A percentile compares a stretch with the other conserved stretches of the same genome.
Evolutionary conservation across 208 protist species (phyloP).

Genomic region (Leishmania arabica): DNA sequence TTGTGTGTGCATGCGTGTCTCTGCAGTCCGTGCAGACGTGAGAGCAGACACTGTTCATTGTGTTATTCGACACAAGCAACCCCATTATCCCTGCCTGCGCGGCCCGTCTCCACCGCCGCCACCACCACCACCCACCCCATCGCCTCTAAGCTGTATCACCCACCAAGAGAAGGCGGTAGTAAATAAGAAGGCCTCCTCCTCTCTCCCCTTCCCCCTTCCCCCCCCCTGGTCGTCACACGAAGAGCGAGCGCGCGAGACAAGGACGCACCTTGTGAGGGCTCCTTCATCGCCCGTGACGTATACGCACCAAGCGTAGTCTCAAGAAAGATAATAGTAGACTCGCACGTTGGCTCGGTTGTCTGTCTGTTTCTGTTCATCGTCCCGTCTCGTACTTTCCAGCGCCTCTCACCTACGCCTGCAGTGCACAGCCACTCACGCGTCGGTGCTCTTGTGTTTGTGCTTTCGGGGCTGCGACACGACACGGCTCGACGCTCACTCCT

Average conservation of each 20-base stretch:
- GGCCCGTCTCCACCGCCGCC: background rate
- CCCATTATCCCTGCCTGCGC: background rate
- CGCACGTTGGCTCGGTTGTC: background rate
- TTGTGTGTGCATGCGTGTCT: constrained; percentile 12
- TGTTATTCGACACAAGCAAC: constrained; percentile 1
- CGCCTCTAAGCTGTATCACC: background rate
- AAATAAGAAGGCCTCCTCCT: background rate
- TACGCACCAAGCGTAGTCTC: background rate
- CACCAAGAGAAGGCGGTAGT: background rate
- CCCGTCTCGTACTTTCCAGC: background rate
- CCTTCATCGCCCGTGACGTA: background rate
- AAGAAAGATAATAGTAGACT: background rate
- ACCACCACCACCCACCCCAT: background rate
- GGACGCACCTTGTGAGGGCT: background rate
- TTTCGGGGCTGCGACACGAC: background rate
- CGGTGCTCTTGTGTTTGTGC: background rate
- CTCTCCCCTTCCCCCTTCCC: background rate
- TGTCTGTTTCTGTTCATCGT: background rate
- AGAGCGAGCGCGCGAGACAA: background rate
- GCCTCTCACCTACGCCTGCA: background rate
- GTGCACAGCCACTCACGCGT: background rate
- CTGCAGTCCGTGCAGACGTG: background rate
- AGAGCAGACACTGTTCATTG: constrained; percentile 6
- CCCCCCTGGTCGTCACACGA: background rate
- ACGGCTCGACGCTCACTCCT: background rate